Percentiles rank a stretch among this genome's conserved stretches.
These are phyloP conservation scores for Strobilomyces echinocephalus DNA, from an alignment of 768 basidiomycete genomes.

Conservation along the genomic window DNA sequence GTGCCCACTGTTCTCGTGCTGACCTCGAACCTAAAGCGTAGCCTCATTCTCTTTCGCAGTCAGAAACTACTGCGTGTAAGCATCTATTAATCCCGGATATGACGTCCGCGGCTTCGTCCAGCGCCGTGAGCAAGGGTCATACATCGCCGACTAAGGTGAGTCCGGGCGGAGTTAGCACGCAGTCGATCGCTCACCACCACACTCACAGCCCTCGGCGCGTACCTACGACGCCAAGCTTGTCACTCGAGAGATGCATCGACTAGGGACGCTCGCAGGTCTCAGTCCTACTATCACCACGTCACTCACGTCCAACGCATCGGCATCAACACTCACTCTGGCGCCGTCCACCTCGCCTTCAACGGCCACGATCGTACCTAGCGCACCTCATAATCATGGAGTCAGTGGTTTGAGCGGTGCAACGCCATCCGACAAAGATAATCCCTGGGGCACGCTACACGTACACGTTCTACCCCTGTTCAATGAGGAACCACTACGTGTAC, in stretches of 20 bases:
- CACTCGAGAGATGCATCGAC: conserved; percentile 79
- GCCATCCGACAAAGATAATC: conserved; percentile 50
- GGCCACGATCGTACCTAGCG: conserved; percentile 26
- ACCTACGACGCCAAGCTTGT: conserved; percentile 80
- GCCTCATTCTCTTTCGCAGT: conserved; percentile 37
- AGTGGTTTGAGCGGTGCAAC: conserved; percentile 18
- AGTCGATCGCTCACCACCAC: conserved; percentile 6
- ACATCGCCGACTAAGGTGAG: conserved; percentile 35
- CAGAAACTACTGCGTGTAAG: conserved; percentile 30
- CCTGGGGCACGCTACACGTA: conserved; percentile 82
- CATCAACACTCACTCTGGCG: conserved; percentile 40
- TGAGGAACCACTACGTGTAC: conserved; percentile 76
- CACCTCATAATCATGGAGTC: conserved; percentile 31
- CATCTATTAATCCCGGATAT: conserved; percentile 16
- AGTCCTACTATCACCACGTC: conserved; percentile 40
- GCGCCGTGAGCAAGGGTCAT: conserved; percentile 23
- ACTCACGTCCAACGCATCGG: conserved; percentile 41
- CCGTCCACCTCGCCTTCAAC: conserved; percentile 39
- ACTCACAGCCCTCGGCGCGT: conserved; percentile 52
- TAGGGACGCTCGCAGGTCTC: conserved; percentile 57
- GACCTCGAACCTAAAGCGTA: conserved; percentile 31
- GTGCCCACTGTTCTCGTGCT: conserved; percentile 4
- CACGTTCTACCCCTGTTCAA: conserved; percentile 90
- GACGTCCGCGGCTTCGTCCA: conserved; percentile 27
- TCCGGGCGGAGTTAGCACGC: conserved; percentile 19